These are phyloP conservation scores for Lasiodiplodia citricola DNA, from an alignment of 2,329 filamentous ascomycete species.

Conservation along the genomic window DNA sequence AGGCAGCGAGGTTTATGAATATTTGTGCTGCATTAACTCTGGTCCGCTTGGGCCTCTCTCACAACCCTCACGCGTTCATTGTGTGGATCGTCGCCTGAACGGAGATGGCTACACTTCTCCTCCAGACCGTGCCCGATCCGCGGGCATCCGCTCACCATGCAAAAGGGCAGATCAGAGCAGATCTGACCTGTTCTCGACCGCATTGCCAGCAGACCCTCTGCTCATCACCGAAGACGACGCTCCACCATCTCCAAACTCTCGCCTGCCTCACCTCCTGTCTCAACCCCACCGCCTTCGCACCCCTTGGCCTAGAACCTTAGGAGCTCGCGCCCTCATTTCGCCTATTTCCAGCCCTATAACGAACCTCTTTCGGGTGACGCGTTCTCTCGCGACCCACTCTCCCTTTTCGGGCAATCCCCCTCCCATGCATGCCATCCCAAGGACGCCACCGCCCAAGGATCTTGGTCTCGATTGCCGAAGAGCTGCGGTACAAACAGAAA, in stretches of 20 bases:
- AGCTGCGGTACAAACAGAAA: neutral
- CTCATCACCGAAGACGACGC: neutral
- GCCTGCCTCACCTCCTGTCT: conserved; percentile 18
- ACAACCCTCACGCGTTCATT: neutral
- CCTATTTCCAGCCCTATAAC: conserved; percentile 19
- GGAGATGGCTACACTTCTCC: neutral
- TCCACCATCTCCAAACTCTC: conserved; percentile 13
- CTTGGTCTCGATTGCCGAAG: conserved; percentile 8
- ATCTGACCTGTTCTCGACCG: neutral
- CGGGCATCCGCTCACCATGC: neutral
- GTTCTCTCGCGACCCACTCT: conserved; percentile 1
- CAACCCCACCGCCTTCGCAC: neutral
- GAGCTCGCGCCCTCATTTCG: conserved; percentile 13
- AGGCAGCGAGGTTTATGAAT: too few relatives aligned
- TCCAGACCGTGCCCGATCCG: neutral
- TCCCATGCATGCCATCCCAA: neutral
- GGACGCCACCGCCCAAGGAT: neutral
- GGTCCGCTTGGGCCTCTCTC: neutral
- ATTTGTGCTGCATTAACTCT: neutral
- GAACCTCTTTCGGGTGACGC: conserved; percentile 5
- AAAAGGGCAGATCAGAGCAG: neutral
- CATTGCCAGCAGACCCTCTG: conserved; percentile 1
- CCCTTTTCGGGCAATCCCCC: conserved; percentile 1
- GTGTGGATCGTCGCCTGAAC: neutral
- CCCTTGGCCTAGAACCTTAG: conserved; percentile 7